These are phyloP conservation scores for Abelmoschus esculentus DNA, from an alignment of 345 rosid genomes.

Conservation along the genomic window DNA sequence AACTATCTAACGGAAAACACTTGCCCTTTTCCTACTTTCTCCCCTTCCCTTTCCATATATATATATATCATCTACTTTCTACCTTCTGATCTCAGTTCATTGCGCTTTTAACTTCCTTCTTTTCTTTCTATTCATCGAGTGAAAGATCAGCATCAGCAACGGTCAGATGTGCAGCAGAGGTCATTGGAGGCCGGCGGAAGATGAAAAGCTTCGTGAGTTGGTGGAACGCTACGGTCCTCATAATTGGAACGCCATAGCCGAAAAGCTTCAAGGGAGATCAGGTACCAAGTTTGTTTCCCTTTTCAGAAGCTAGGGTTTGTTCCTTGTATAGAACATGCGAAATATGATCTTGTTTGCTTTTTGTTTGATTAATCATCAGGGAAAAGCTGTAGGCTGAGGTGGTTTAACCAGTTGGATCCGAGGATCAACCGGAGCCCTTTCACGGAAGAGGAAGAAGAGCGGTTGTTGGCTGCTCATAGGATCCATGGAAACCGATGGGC, in stretches of 20 bases:
- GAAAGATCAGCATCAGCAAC: neutral
- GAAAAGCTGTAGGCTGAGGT: slow-evolving; percentile 91
- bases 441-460: slow-evolving; percentile 85
- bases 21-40: neutral
- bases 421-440: slow-evolving; percentile 81
- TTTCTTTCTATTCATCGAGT: neutral
- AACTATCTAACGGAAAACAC: slow-evolving; percentile 54
- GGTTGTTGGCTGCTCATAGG: slow-evolving; percentile 65
- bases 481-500: slow-evolving; percentile 95
- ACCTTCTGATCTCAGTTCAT: too few relatives aligned
- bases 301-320: slow-evolving; percentile 14
- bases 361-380: slow-evolving; percentile 28
- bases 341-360: neutral
- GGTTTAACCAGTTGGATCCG: slow-evolving; percentile 95
- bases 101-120: neutral
- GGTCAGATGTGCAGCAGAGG: slow-evolving; percentile 58
- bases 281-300: slow-evolving; percentile 13
- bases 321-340: neutral
- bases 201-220: slow-evolving; percentile 58
- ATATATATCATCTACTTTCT: neutral
- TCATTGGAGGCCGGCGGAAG: slow-evolving; percentile 75
- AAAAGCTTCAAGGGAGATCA: slow-evolving; percentile 66
- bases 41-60: neutral
- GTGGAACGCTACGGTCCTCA: slow-evolving; percentile 67
- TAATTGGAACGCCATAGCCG: slow-evolving; percentile 82